phyloP scores from a whole-genome alignment of 495 filamentous ascomycete species.

The Hypoxylon subgilvum region DNA sequence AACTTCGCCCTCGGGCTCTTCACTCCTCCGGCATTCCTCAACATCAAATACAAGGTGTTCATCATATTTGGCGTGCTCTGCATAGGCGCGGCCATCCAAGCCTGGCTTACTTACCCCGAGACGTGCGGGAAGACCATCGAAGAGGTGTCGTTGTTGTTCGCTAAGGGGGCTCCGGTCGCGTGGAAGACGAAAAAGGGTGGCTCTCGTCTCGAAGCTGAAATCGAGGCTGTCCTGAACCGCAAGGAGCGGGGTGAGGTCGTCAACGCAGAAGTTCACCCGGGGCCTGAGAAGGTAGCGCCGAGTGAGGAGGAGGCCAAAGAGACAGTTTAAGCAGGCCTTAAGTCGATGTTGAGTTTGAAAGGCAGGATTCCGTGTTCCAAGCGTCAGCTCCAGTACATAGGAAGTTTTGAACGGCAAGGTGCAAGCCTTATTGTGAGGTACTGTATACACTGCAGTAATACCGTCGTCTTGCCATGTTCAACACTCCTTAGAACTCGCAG shows the following conservation, averaged over 20 bases:
- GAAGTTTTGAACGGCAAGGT: too few relatives aligned
- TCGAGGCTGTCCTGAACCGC: slow-evolving; percentile 48
- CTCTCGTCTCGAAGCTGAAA: slow-evolving; percentile 51
- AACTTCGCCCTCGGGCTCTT: slow-evolving; percentile 77
- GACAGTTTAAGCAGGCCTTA: slow-evolving; percentile 9
- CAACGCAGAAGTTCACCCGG: slow-evolving; percentile 25
- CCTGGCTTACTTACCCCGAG: slow-evolving; percentile 74
- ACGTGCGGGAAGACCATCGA: slow-evolving; percentile 73
- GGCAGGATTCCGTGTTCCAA: too few relatives aligned
- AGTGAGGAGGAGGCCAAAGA: slow-evolving; percentile 24
- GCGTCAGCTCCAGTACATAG: too few relatives aligned
- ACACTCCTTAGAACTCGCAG: too few relatives aligned
- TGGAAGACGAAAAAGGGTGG: slow-evolving; percentile 67
- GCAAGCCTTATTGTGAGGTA: too few relatives aligned
- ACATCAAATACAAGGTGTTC: slow-evolving; percentile 74
- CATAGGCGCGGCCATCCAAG: slow-evolving; percentile 64
- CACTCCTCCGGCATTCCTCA: slow-evolving; percentile 71
- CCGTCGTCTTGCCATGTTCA: too few relatives aligned
- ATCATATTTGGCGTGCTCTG: slow-evolving; percentile 79
- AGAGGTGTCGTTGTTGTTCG: slow-evolving; percentile 70
- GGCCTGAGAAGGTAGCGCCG: slow-evolving; percentile 20
- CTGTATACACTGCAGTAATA: too few relatives aligned
- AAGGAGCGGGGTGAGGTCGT: slow-evolving; percentile 35
- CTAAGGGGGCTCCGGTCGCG: slow-evolving; percentile 55
- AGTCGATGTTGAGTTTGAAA: not conserved